Evolutionary conservation across 2,329 filamentous ascomycete species (phyloP).

Genomic region (Claviceps spartinae): DNA sequence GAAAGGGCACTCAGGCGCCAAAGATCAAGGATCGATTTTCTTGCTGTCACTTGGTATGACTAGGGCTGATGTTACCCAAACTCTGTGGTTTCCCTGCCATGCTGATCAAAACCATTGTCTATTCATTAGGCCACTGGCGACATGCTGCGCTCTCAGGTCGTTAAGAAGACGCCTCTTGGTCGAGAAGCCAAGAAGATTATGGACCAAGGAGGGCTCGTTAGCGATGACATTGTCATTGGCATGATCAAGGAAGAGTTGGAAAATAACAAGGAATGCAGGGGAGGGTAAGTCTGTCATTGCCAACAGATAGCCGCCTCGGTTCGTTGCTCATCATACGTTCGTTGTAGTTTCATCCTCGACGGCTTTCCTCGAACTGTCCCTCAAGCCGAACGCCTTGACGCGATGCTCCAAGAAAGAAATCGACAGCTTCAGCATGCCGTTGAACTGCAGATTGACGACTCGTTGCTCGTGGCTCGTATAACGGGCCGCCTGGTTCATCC

Average conservation of each 20-base stretch:
- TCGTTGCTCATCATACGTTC: slow-evolving; percentile 1
- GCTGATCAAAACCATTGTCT: background rate
- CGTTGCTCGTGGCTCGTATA: slow-evolving; percentile 85
- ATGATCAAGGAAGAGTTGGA: slow-evolving; percentile 99
- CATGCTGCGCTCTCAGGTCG: slow-evolving; percentile 96
- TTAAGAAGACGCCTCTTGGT: slow-evolving; percentile 89
- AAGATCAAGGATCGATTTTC: slow-evolving; percentile 97
- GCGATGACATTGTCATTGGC: slow-evolving; percentile 97
- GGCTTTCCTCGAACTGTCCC: slow-evolving; percentile 95
- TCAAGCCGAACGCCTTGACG: slow-evolving; percentile 87
- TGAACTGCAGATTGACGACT: slow-evolving; percentile 93
- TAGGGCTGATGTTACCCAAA: background rate
- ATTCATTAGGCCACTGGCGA: slow-evolving; percentile 74
- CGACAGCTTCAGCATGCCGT: slow-evolving; percentile 89
- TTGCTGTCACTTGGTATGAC: slow-evolving; percentile 83
- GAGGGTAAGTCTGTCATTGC: slow-evolving; percentile 53
- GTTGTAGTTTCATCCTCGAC: slow-evolving; percentile 83
- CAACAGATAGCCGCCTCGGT: background rate
- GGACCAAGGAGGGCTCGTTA: slow-evolving; percentile 94
- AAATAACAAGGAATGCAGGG: slow-evolving; percentile 88
- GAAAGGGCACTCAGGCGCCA: slow-evolving; percentile 97
- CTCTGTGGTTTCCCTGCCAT: background rate
- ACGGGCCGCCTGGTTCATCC: slow-evolving; percentile 93
- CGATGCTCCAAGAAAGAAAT: slow-evolving; percentile 67
- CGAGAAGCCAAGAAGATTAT: slow-evolving; percentile 99